phyloP scores from a whole-genome alignment of 2,329 filamentous ascomycete genomes.

The Aspergillus udagawae region DNA sequence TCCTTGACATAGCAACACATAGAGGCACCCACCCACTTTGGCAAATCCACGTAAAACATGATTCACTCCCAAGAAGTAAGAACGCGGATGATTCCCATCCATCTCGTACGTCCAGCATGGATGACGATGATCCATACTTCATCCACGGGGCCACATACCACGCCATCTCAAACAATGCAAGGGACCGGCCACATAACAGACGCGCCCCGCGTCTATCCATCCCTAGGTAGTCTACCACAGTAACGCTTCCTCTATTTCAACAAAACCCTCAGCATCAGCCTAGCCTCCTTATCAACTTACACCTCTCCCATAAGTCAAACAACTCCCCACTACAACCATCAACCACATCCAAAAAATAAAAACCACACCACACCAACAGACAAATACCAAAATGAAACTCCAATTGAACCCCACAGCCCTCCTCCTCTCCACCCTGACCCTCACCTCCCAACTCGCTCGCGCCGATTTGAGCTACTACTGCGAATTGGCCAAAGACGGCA shows the following conservation, averaged over 20 bases:
- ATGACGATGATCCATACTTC: too few species aligned
- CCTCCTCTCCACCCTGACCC: conserved; percentile 13
- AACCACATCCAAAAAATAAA: background rate
- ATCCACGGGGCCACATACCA: too few species aligned
- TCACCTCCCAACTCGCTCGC: background rate
- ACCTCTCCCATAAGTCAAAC: too few species aligned
- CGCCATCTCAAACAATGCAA: too few species aligned
- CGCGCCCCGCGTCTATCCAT: too few species aligned
- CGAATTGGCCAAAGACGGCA: conserved; percentile 21
- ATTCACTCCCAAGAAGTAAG: background rate
- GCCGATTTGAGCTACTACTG: conserved; percentile 18
- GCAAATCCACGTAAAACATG: background rate
- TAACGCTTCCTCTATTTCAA: background rate
- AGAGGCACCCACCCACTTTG: background rate
- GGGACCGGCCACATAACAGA: too few species aligned
- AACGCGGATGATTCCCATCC: too few species aligned
- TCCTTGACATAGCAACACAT: too few species aligned
- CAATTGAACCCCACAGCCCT: conserved; percentile 12
- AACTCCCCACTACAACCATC: too few species aligned
- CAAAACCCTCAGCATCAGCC: background rate
- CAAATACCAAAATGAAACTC: conserved; percentile 12
- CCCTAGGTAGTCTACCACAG: too few species aligned
- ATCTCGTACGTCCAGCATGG: too few species aligned
- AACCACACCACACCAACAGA: background rate
- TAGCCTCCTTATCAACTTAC: background rate